Evolutionary conservation across 2,329 filamentous ascomycete genomes (phyloP), one percentile per base, ranked within the genome.

Genomic region (Penicillium hesseltinei): DNA sequence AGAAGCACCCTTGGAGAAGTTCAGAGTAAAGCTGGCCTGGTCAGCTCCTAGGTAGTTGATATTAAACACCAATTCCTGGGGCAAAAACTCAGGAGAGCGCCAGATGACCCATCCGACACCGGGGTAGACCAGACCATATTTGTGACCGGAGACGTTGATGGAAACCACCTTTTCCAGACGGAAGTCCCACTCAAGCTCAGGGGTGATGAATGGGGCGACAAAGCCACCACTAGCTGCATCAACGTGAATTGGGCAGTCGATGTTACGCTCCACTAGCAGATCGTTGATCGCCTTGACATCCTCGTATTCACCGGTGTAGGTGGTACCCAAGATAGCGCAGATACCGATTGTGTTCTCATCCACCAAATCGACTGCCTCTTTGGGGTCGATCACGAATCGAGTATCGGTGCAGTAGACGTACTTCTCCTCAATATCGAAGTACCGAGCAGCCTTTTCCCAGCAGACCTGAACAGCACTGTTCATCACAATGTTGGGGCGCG

Each of bases 31-130:
- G 3, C 91, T 96, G 2, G 92, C 89, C 74, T 97, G 93, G 71
- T 97, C 91, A 11, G 93, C 92, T 49, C 93, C 93, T 6, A 97
- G 88, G 78, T 97, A 97, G 83, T 97, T 97, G 84, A 97, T 97
- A 82, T 96, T 97, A 85, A 97, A 97, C 68, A 97, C 91, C 23
- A 97, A 87, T 70, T 97, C 92, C 71, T 93, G 83, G 8, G 93
- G 93, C 3, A 96, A 83, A 76, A 82, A 94, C 73, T 94, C 88
- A 50, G 90, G 84, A 39, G 86, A 84, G 47, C 92, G 86, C 92
- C 92, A 97, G 64, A 97, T 81, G 11, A 93, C 87, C 93, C 93
- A 97, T 57, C 93, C 93, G 15, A 97, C 90, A 73, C 93, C 92
- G 0, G 92, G 92, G 72, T 97, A 96, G 49, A 95, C 82, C 50